Evolutionary conservation across 2,329 filamentous ascomycete genomes (phyloP), one percentile per base, ranked within the genome.

Genomic region (Fusarium udum): DNA sequence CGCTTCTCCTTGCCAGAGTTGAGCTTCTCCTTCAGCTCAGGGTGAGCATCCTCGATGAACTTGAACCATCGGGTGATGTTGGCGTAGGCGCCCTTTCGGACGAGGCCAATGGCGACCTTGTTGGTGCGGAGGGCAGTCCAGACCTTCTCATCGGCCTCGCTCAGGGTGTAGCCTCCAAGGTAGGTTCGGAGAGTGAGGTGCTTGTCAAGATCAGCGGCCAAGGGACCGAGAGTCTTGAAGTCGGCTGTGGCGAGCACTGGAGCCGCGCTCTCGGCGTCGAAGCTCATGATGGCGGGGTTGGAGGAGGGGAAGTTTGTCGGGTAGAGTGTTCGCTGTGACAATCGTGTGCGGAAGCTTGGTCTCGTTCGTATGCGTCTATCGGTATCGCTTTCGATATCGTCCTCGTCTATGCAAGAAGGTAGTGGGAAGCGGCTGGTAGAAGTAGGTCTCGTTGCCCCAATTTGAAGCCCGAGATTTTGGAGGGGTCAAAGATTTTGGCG

Each of bases 31-130:
- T 91, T 88, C 66, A 94, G 89, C 87, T 95, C 93, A 22, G 92
- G 92, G 82, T 95, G 93, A 42, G 89, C 90, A 77, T 93, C 90
- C 82, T 97, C 94, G 75, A 98, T 87, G 81, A 92, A 97, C 78
- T 87, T 89, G 83, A 95, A 97, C 95, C 95, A 98, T 74, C 95
- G 90, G 61, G 90, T 89, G 69, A 97, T 83, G 82, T 96, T 97
- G 67, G 88, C 86, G 75, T 95, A 90, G 34, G 90, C 85, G 49
- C 92, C 93, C 83, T 94, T 93, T 84, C 93, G 93, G 77, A 97
- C 87, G 76, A 93, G 93, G 8, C 93, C 91, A 75, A 93, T 88
- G 24, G 93, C 92, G n/a, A 95, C 93, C 70, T 93, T 92, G 85
- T 97, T 98, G 77, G 89, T 91, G 64, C 93, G 92, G 61, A 98